Evolutionary conservation across 2,329 filamentous ascomycete genomes (phyloP), one percentile per base, ranked within the genome.

Genomic region (Sporothrix mexicana): DNA sequence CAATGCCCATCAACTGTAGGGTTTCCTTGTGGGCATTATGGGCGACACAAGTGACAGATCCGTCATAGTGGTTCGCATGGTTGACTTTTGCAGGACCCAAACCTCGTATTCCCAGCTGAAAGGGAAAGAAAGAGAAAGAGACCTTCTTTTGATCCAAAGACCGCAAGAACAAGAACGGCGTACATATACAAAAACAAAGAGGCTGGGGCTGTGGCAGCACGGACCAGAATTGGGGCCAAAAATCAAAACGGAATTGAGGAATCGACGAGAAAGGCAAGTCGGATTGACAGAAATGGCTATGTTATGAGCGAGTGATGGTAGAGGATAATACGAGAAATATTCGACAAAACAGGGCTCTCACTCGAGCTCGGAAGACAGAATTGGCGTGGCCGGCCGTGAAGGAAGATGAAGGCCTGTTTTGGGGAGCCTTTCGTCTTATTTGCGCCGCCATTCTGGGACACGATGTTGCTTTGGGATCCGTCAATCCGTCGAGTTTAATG

Each of bases 171-270:
- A 15, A 17, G 61, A 49, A 41, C 17, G 20, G n/a, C n/a, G 23
- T 30, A 3, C 30, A n/a, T 4, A 5, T 6, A 7, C 30, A 61
- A 8, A 61, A 36, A 25, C 6, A 67, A 67, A 67, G 64, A 51
- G 64, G 64, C 64, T 67, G 64, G 23, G 62, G 17, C 23, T 5
- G 25, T 67, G 64, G 64, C 23, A 51, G 64, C 45, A 67, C 45
- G 23, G 64, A 15, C 64, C 45, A 67, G 3, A 67, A 10, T 15
- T 36, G 30, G 7, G 30, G 30, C 30, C 30, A 36, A 5, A 36
- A 7, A 6, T 36, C 30, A 7, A 36, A 7, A 7, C 30, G 4
- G 30, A 36, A 36, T n/a, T n/a, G n/a, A n/a, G n/a, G n/a, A 36
- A 36, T 36, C 7, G 30, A 36, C 30, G 30, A 36, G 30, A 36